Base-by-base conservation (phyloP, 257 asterid genomes). In the Salvia rosmarinus region DNA sequence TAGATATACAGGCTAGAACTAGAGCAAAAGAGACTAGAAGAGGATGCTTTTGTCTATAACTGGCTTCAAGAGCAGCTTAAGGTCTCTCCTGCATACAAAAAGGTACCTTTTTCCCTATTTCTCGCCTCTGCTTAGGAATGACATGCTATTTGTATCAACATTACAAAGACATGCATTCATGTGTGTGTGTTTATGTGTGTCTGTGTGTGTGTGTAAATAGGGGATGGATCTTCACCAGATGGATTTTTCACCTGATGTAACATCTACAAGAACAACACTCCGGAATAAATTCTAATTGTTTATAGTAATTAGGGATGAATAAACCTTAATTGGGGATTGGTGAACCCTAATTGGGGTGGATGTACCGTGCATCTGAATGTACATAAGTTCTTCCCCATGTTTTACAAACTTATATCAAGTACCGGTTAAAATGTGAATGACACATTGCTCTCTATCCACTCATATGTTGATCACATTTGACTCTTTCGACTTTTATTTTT, bases 61-160 rank as follows among this genome's bases (percentile, higher is more conserved):
- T 88, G 95, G 96, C 90, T 89, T 71, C 95, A 90, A 77, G 92
- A 88, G 71, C 96, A 86, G 79, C 86, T 92, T 59, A 89, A 88
- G 74, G 79, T 60, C 76, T 90, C 95, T 17, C 95, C 96, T 16
- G 96, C 96, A 19, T 88, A 90, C 91, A 84, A 84, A 51, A 92
- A 82, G 98, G 98, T 90, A 76, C 65, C 17, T 11, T 66, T 52
- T 8, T 9, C 9, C 58, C 59, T 2, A 10, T 20, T 52, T 52
- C 7, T 52, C 6, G 7, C 20, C 47, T 16, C 30, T 25, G 30
- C 3, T 25, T 25, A 25, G 30, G 30, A 25, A 1, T 3, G 30
- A 3, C 30, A 25, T 25, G 30, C 3, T 25, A 1, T 25, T 32
- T 32, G 37, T 32, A 32, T 32, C 37, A 32, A 32, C 37, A 32